Conservation (phyloP, 208 protist genomes). For the Angomonas deanei region DNA sequence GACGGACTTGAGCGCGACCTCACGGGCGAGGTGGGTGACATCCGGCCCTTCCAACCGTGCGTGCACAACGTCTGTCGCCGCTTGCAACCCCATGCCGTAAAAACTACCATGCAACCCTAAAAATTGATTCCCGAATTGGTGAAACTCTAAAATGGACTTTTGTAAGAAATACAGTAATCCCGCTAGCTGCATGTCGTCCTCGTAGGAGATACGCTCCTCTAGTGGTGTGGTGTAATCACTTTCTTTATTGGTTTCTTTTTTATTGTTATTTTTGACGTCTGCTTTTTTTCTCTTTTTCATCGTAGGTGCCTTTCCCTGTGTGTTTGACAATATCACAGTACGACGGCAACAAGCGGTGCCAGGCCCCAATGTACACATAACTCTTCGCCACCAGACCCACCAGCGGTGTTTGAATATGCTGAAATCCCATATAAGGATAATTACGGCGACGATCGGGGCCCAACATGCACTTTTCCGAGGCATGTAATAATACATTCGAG, state of each 20-base stretch:
- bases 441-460: conserved; percentile 69
- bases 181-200: conserved; percentile 74
- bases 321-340: conserved; percentile 28
- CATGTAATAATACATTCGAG: conserved; percentile 51
- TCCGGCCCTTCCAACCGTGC: conserved; percentile 73
- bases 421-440: conserved; percentile 79
- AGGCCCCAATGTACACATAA: conserved; percentile 67
- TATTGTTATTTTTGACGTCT: too few species aligned
- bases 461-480: conserved; percentile 60
- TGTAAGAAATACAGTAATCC: conserved; percentile 76
- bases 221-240: neutral
- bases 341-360: conserved; percentile 53
- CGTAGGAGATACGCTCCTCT: conserved; percentile 30
- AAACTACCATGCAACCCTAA: conserved; percentile 64
- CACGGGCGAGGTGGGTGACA: conserved; percentile 65
- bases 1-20: conserved; percentile 78
- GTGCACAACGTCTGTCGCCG: conserved; percentile 46
- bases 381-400: conserved; percentile 68
- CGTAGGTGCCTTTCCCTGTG: neutral
- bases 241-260: too few species aligned
- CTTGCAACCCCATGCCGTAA: conserved; percentile 34
- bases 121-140: conserved; percentile 44
- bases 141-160: conserved; percentile 51
- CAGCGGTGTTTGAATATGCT: conserved; percentile 82
- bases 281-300: conserved; percentile 2